Conservation (phyloP, 2,329 filamentous ascomycete genomes). For the Trichoderma sp. region DNA sequence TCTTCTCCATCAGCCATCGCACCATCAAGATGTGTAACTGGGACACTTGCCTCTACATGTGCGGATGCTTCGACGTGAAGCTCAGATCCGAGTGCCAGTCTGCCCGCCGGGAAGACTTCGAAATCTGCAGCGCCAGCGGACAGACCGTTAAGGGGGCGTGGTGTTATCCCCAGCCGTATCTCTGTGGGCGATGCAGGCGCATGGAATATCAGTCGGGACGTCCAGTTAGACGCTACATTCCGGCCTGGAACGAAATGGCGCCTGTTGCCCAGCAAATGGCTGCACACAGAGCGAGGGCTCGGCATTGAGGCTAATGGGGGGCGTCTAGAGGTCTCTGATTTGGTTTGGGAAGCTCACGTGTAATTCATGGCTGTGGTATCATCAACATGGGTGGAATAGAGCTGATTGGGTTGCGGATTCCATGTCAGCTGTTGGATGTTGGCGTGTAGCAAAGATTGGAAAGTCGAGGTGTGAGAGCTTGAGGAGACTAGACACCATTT, state of each 20-base stretch:
- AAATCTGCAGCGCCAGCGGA: not conserved
- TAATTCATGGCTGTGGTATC: not conserved
- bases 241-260: not conserved
- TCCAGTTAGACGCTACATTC: not conserved
- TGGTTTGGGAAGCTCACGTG: not conserved
- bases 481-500: not conserved
- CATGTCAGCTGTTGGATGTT: not conserved
- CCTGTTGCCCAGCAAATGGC: not conserved
- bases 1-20: not conserved
- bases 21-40: constrained; percentile 20
- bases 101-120: not conserved
- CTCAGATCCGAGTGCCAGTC: constrained; percentile 1
- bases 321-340: not conserved
- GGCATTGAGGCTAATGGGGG: not conserved
- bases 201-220: not conserved
- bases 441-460: not conserved
- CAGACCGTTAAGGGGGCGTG: not conserved
- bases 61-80: constrained; percentile 7
- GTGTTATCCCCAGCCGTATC: not conserved
- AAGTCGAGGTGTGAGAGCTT: not conserved
- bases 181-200: not conserved
- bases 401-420: not conserved
- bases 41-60: constrained; percentile 19
- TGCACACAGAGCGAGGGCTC: not conserved
- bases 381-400: not conserved